Conservation (phyloP, 129 eudicot genomes). For the Sambucus nigra region DNA sequence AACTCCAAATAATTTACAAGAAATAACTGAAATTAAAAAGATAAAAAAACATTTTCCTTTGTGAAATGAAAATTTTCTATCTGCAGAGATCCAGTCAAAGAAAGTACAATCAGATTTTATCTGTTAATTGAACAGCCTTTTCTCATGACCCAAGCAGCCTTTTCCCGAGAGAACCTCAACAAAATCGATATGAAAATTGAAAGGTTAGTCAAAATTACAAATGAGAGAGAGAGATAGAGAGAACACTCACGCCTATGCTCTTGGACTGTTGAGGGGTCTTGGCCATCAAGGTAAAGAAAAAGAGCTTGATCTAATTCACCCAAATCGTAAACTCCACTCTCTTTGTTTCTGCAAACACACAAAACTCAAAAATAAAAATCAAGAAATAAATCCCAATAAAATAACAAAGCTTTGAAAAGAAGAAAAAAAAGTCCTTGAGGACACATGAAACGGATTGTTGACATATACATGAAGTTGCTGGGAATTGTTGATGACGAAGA, state of each 20-base stretch:
- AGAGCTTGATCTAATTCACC: conserved; percentile 93
- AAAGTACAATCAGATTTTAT: conserved; percentile 41
- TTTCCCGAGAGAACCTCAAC: conserved; percentile 21
- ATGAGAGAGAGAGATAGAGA: conserved; percentile 8
- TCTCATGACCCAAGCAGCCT: conserved; percentile 35
- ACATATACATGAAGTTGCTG: conserved; percentile 39
- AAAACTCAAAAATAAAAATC: conserved; percentile 3
- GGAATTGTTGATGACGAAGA: conserved; percentile 52
- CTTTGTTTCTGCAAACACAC: conserved; percentile 43
- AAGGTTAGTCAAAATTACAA: not conserved
- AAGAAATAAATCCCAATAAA: not conserved
- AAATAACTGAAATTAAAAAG: conserved; percentile 14
- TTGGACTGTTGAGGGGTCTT: conserved; percentile 51
- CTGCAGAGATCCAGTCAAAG: conserved; percentile 76
- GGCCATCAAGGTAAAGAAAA: conserved; percentile 75
- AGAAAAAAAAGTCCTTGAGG: too few relatives aligned
- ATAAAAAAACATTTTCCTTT: conserved; percentile 8
- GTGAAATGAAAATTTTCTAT: conserved; percentile 19
- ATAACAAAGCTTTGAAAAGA: not conserved
- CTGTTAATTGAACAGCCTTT: conserved; percentile 34
- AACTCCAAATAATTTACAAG: conserved; percentile 1
- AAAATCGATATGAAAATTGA: conserved; percentile 3
- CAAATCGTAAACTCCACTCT: conserved; percentile 64
- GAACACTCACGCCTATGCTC: conserved; percentile 57
- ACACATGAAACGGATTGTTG: not conserved